Base-by-base conservation (phyloP, 1,139 yeast genomes). In the Pichia inconspicua region DNA sequence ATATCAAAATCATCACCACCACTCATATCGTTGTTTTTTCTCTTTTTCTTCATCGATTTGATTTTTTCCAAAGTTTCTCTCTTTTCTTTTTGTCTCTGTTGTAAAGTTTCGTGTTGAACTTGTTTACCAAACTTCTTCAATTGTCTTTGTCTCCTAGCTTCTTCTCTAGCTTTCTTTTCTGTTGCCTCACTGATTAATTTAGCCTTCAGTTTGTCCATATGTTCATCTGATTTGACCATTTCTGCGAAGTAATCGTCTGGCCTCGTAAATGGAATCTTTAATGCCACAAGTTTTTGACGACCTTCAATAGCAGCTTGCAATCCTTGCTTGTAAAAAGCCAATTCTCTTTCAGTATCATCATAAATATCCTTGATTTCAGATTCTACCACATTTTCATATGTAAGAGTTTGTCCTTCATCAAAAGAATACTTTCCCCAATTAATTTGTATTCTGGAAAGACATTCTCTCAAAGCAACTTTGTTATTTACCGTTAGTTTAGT, bases 221-320 rank as follows among this genome's bases (percentile, higher is more conserved):
- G 99, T 66, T 89, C 97, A 66, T 92, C 99, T 52, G 90, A 84
- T 72, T 92, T 92, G 54, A 89, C 87, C 99, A 92, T 92, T 69
- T 92, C 99, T 11, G 99, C 99, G 70, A 92, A 92, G 67, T 87
- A 92, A 66, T 92, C 99, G 60, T 80, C 71, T 30, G 99, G 99
- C 66, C 99, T 80, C 38, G 95, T 75, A 66, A 92, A 92, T 50
- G 97, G 92, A 25, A 89, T 81, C 62, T 83, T 82, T 45, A 72
- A 61, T 5, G 62, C 62, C 49, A 74, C 66, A 45, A 90, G 73
- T 44, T 77, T 76, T 45, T 75, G 69, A 63, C 92, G 82, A 36
- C 88, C 96, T 59, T 75, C 77, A 51, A 75, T 70, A 35, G 84
- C 95, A 7, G 97, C 96, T 46, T 80, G 84, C 53, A 92, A 76